Percentiles rank a stretch among this genome's conserved stretches.
These are phyloP conservation scores for Exsudoporus frostii DNA, from an alignment of 768 basidiomycete genomes.

Conservation along the genomic window DNA sequence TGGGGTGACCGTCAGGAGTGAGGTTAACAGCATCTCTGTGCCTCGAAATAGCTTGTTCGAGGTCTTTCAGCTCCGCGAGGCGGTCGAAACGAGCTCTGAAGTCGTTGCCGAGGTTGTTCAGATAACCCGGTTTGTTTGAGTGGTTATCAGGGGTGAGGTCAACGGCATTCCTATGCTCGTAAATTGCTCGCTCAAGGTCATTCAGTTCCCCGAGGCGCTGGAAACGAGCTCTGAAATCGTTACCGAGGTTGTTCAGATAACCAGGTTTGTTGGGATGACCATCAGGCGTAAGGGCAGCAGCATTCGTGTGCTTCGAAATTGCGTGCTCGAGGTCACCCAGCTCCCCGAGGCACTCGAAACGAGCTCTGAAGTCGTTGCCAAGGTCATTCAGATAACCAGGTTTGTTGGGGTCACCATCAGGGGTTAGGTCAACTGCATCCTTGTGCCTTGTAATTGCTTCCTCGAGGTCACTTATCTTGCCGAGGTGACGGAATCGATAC, in stretches of 20 bases:
- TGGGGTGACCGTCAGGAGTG: too few species aligned
- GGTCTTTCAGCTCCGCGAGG: background rate
- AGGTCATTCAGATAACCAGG: background rate
- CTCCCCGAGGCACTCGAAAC: background rate
- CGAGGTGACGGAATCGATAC: background rate
- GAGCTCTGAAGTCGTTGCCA: background rate
- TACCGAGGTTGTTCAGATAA: background rate
- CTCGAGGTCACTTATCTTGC: conserved; percentile 1
- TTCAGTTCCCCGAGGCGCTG: background rate
- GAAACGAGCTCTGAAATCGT: background rate
- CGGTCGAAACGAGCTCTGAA: background rate
- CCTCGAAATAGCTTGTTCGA: conserved; percentile 1
- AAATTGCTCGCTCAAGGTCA: conserved; percentile 1
- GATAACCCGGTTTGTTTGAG: background rate
- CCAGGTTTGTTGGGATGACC: background rate
- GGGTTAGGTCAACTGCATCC: background rate
- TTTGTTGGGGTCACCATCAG: background rate
- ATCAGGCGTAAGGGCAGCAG: background rate
- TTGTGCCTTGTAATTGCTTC: background rate
- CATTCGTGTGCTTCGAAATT: background rate
- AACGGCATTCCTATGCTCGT: background rate
- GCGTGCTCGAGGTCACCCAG: background rate
- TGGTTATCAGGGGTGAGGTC: background rate
- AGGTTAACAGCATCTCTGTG: background rate
- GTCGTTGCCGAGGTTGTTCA: background rate